phyloP scores from a whole-genome alignment of 139 green algal species.

The Chlorella sp. region DNA sequence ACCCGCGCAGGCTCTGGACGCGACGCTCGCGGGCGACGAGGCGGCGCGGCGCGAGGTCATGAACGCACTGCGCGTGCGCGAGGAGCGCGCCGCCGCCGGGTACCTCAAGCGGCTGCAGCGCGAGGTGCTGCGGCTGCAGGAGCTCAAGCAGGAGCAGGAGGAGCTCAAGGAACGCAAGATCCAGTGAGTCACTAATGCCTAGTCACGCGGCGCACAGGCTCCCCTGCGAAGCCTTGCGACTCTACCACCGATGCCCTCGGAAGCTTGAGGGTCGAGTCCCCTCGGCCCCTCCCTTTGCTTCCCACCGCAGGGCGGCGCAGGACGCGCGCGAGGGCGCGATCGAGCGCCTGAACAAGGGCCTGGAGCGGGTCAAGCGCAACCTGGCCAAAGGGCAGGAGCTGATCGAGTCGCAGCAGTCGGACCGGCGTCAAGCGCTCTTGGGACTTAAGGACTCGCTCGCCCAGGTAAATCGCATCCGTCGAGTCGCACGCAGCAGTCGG shows the following conservation, averaged over 20 bases:
- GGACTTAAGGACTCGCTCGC: constrained; percentile 26
- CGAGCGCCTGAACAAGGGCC: constrained; percentile 14
- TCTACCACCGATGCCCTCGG: too few relatives aligned
- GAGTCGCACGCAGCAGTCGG: too few relatives aligned
- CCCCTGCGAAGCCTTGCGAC: too few relatives aligned
- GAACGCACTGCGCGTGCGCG: constrained; percentile 9
- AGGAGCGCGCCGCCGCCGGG: constrained; percentile 14
- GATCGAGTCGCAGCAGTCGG: constrained; percentile 17
- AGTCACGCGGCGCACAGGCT: too few relatives aligned
- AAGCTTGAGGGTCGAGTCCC: too few relatives aligned
- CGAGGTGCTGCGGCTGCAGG: neutral
- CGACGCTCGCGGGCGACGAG: neutral
- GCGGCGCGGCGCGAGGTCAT: neutral
- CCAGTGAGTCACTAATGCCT: constrained; percentile 23
- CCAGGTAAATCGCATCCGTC: too few relatives aligned
- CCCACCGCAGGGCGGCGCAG: constrained; percentile 18
- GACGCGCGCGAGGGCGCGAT: constrained; percentile 10
- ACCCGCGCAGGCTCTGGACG: constrained; percentile 8
- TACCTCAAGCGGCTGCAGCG: constrained; percentile 10
- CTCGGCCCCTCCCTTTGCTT: neutral
- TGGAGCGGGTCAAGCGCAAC: constrained; percentile 15
- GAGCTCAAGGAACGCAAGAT: constrained; percentile 9
- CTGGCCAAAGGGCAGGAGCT: constrained; percentile 3
- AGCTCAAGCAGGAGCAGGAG: constrained; percentile 1
- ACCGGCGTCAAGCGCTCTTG: constrained; percentile 24